phyloP scores from a whole-genome alignment of 257 asterid genomes.

The Gardenia jasminoides region DNA sequence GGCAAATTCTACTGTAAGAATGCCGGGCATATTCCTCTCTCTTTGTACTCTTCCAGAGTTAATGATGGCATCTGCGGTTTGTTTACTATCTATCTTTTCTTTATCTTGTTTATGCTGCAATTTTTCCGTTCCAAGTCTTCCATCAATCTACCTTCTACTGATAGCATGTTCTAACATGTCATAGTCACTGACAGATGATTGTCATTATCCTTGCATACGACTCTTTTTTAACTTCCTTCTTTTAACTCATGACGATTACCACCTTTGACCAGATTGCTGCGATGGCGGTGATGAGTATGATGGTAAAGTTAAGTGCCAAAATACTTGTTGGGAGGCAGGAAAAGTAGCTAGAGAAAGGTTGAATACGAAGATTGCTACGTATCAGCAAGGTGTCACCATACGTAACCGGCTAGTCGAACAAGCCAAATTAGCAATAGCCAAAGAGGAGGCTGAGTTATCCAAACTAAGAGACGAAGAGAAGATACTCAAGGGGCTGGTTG shows the following conservation, averaged over 20 bases:
- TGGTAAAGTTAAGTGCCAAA: slow-evolving; percentile 69
- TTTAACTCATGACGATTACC: neutral
- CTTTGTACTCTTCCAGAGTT: slow-evolving; percentile 79
- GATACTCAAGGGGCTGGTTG: slow-evolving; percentile 69
- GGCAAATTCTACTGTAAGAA: slow-evolving; percentile 88
- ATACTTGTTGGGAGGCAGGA: slow-evolving; percentile 98
- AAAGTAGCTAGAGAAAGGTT: slow-evolving; percentile 83
- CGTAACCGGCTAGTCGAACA: slow-evolving; percentile 64
- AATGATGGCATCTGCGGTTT: slow-evolving; percentile 95
- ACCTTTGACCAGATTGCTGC: slow-evolving; percentile 75
- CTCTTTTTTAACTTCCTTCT: neutral
- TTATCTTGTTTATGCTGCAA: neutral
- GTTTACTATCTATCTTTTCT: neutral
- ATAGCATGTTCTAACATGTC: no score
- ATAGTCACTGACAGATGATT: neutral
- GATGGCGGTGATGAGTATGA: slow-evolving; percentile 98
- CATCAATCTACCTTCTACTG: no score
- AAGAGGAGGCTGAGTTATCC: slow-evolving; percentile 71
- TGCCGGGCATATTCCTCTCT: slow-evolving; percentile 69
- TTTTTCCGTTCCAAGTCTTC: no score
- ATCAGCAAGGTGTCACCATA: slow-evolving; percentile 65
- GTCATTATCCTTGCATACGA: neutral
- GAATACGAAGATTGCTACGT: slow-evolving; percentile 72
- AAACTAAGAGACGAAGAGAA: slow-evolving; percentile 78
- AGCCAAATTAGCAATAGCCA: slow-evolving; percentile 63